Evolutionary conservation across 1,284 basidiomycete species (phyloP).

Genomic region (Xanthoconium separans): DNA sequence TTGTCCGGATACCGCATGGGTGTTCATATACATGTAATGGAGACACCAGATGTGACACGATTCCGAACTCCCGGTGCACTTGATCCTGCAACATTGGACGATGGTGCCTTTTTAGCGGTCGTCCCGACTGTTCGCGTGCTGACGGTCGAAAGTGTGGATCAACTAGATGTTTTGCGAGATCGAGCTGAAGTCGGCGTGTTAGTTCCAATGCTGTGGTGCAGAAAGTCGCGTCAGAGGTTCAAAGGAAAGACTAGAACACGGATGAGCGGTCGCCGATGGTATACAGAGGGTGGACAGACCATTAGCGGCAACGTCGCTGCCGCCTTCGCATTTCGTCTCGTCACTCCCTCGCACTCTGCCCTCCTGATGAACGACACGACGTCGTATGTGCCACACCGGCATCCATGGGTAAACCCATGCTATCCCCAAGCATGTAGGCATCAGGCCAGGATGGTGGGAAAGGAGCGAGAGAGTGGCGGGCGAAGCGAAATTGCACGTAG

Average conservation of each 20-base stretch:
- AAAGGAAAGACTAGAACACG: constrained; percentile 45
- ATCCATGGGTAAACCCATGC: no score
- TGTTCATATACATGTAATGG: constrained; percentile 25
- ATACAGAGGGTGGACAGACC: constrained; percentile 33
- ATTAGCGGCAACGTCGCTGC: constrained; percentile 18
- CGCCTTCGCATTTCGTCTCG: no score
- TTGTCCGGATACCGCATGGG: constrained; percentile 23
- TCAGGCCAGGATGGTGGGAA: no score
- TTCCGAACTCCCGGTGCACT: constrained; percentile 9
- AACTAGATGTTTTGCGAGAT: constrained; percentile 41
- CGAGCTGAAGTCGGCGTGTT: constrained; percentile 35
- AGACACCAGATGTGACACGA: constrained; percentile 31
- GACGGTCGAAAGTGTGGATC: constrained; percentile 40
- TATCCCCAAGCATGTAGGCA: no score
- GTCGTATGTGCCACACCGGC: no score
- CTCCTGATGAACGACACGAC: no score
- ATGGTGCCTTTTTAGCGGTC: constrained; percentile 15
- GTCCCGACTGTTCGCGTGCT: constrained; percentile 39
- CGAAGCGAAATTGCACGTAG: no score
- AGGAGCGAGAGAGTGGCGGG: no score
- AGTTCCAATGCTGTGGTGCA: constrained; percentile 53
- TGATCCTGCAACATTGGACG: not conserved
- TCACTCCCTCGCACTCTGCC: no score
- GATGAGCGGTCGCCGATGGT: constrained; percentile 39
- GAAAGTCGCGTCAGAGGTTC: constrained; percentile 54